Evolutionary conservation across 805 yeast genomes (phyloP), one percentile per base, ranked within the genome.

Genomic region (Candida alai): DNA sequence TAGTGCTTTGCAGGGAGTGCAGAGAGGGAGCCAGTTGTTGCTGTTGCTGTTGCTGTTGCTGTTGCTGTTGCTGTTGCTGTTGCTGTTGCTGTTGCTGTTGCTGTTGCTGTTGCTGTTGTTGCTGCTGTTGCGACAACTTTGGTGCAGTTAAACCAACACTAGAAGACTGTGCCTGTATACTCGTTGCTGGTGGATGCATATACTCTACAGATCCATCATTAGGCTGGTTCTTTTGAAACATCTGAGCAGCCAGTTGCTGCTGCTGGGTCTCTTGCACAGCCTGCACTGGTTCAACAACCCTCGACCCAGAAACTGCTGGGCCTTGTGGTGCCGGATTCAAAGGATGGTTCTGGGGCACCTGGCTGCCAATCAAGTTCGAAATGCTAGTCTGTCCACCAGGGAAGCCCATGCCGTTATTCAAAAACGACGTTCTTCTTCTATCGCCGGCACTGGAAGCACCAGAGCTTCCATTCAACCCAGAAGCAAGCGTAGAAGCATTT

Each of bases 351-450:
- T 50, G 36, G 19, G 56, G 47, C 5, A 49, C 39, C 28, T 49
- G 57, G 3, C 48, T 24, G 1, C 48, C 23, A 11, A 13, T 30
- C 14, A 13, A 21, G 24, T 29, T 24, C n/a, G 28, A 17, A 11
- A 18, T 18, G 6, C 17, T 13, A 13, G 23, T 28, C 12, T 19
- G 21, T 18, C 22, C 32, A n/a, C 19, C 18, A 6, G 34, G 22
- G 19, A 41, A 32, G 24, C 42, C 41, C 16, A 41, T 32, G 24
- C 54, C 42, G 29, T 51, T 56, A 36, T 58, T 68, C 59, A 74
- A 75, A 49, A 75, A 74, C 8, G 73, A 63, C 29, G 74, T 70
- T 62, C 80, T 65, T 59, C 78, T 65, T 47, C 76, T 65, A 41
- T 70, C 63, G 27, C 33, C 33, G 6, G 24, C 36, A 14, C 14